Evolutionary conservation across 2,329 filamentous ascomycete genomes (phyloP).

Genomic region (Aureobasidium sp.): DNA sequence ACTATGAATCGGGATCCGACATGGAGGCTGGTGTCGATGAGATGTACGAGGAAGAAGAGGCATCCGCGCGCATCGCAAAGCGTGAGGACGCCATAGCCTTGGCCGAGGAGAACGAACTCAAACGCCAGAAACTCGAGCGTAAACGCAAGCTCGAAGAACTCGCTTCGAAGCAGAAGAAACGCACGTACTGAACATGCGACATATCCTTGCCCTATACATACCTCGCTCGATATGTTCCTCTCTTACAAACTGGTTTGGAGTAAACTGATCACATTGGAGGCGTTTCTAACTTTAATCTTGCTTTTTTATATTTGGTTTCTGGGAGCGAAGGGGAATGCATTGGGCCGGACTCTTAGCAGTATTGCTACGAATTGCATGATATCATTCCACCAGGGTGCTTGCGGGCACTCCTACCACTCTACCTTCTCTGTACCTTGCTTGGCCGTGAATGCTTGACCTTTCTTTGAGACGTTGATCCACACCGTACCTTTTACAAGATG

Average conservation of each 20-base stretch:
- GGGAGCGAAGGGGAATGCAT: conserved; percentile 3
- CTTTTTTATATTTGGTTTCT: neutral
- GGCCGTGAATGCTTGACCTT: neutral
- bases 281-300: conserved; percentile 3
- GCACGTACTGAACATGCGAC: neutral
- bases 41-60: conserved; percentile 63
- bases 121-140: conserved; percentile 54
- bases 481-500: neutral
- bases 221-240: neutral
- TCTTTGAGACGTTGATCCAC: neutral
- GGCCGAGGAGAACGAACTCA: conserved; percentile 54
- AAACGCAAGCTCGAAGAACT: conserved; percentile 34
- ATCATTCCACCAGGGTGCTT: conserved; percentile 8
- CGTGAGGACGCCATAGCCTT: conserved; percentile 62
- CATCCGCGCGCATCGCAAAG: conserved; percentile 55
- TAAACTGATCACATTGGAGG: neutral
- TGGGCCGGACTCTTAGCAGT: conserved; percentile 12
- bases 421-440: neutral
- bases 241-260: conserved; percentile 3
- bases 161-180: conserved; percentile 28
- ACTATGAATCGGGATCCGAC: conserved; percentile 59
- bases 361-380: conserved; percentile 16
- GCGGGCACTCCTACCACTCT: neutral
- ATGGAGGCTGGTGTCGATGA: conserved; percentile 74
- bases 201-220: neutral